Evolutionary conservation across 345 rosid species (phyloP).

Genomic region (Hirschfeldia incana): DNA sequence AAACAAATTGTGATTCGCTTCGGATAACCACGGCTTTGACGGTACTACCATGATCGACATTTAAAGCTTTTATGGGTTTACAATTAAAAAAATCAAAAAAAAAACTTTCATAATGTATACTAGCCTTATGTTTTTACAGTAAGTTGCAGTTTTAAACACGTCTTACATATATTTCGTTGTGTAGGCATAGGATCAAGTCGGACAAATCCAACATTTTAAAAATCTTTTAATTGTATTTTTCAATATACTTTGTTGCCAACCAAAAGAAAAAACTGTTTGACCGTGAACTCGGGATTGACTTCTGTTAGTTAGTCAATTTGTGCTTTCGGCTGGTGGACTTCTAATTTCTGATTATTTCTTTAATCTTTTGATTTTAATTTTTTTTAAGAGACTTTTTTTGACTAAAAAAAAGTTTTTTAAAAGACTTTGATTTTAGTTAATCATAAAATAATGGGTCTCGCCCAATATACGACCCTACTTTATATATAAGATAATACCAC

Average conservation of each 20-base stretch:
- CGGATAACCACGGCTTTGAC: no score
- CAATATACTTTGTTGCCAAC: not conserved
- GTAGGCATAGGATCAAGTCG: not conserved
- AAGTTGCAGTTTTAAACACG: not conserved
- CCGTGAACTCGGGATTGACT: not conserved
- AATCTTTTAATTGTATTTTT: not conserved
- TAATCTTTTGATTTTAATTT: not conserved
- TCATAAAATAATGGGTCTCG: not conserved
- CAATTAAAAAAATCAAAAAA: not conserved
- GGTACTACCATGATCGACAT: constrained; percentile 3
- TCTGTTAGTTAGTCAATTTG: not conserved
- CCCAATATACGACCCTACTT: not conserved
- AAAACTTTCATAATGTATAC: not conserved
- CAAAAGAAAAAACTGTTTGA: not conserved
- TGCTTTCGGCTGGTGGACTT: constrained; percentile 27
- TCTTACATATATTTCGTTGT: no score
- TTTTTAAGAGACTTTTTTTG: no score
- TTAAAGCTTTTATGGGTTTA: not conserved
- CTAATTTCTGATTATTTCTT: not conserved
- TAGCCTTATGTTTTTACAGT: not conserved
- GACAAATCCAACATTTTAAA: not conserved
- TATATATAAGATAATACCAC: no score
- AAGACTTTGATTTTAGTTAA: not conserved
- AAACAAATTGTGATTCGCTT: no score
- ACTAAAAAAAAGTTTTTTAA: no score